Percentiles rank a stretch among this genome's conserved stretches.
These are phyloP conservation scores for Tieghemiomyces parasiticus DNA, from an alignment of 192 early-diverging fungal genomes.

Conservation along the genomic window DNA sequence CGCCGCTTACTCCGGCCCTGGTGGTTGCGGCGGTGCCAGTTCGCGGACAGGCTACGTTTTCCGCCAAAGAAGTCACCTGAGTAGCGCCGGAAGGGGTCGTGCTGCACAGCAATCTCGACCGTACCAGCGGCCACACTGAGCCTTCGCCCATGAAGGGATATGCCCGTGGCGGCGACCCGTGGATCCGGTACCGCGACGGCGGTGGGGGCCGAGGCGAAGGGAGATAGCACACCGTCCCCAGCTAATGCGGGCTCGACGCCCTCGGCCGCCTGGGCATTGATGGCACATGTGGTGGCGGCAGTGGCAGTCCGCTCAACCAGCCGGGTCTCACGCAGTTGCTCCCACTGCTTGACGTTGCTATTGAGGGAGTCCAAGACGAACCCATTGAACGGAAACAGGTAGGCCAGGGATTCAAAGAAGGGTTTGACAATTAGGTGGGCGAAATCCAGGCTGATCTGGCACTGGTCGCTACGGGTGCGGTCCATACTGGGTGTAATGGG, in stretches of 20 bases:
- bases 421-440: conserved; percentile 74
- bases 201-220: not conserved
- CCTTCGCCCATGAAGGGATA: conserved; percentile 13
- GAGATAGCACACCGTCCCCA: not conserved
- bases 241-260: not conserved
- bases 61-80: not conserved
- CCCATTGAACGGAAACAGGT: conserved; percentile 52
- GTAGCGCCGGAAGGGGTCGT: conserved; percentile 1
- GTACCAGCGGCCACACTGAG: conserved; percentile 25
- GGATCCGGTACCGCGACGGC: not conserved
- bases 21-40: not conserved
- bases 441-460: conserved; percentile 66
- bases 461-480: conserved; percentile 47
- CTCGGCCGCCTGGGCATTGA: not conserved
- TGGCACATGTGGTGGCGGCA: not conserved
- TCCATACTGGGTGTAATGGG: conserved; percentile 88
- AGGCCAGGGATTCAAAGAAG: conserved; percentile 69
- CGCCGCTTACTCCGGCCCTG: not conserved
- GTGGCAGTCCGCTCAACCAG: not conserved
- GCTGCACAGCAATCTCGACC: conserved; percentile 21
- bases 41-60: not conserved
- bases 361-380: conserved; percentile 38
- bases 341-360: conserved; percentile 41
- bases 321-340: conserved; percentile 17
- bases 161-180: not conserved